Percentiles rank a stretch among this genome's conserved stretches.
Conservation (phyloP, 495 filamentous ascomycete species). For the Alectoria sarmentosa region DNA sequence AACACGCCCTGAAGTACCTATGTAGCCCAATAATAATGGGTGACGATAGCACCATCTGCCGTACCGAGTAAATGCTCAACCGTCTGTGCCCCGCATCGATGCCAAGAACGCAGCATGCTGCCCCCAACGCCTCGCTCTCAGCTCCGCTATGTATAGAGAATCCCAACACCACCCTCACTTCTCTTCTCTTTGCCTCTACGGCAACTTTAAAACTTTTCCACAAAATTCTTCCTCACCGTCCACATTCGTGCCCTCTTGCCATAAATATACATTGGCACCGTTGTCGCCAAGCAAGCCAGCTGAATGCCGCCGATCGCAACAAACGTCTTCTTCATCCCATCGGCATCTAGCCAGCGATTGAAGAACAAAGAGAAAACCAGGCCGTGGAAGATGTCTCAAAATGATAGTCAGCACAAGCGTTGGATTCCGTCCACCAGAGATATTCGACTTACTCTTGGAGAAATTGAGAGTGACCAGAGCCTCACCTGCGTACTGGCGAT, state of each 20-base stretch:
- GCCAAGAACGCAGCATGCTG: background rate
- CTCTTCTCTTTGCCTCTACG: background rate
- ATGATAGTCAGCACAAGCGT: background rate
- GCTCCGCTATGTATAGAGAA: constrained; percentile 6
- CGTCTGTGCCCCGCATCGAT: background rate
- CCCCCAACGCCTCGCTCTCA: constrained; percentile 14
- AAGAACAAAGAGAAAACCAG: constrained; percentile 89
- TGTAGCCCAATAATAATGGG: background rate
- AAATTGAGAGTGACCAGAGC: constrained; percentile 94
- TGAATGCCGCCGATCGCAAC: constrained; percentile 83
- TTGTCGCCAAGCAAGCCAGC: constrained; percentile 60
- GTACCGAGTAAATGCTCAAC: too few relatives aligned
- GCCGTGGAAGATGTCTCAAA: constrained; percentile 72
- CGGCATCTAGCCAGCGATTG: constrained; percentile 68
- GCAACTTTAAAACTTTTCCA: constrained; percentile 68
- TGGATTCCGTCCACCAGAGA: background rate
- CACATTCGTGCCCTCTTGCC: constrained; percentile 95
- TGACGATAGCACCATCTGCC: background rate
- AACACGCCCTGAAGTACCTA: background rate
- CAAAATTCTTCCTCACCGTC: constrained; percentile 81
- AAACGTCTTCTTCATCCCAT: constrained; percentile 74
- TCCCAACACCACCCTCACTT: background rate
- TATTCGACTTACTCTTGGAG: constrained; percentile 60
- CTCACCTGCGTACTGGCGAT: constrained; percentile 90
- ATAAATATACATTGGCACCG: constrained; percentile 93